These are phyloP conservation scores for Pelargonium nanum DNA, from an alignment of 345 rosid genomes.

Conservation along the genomic window DNA sequence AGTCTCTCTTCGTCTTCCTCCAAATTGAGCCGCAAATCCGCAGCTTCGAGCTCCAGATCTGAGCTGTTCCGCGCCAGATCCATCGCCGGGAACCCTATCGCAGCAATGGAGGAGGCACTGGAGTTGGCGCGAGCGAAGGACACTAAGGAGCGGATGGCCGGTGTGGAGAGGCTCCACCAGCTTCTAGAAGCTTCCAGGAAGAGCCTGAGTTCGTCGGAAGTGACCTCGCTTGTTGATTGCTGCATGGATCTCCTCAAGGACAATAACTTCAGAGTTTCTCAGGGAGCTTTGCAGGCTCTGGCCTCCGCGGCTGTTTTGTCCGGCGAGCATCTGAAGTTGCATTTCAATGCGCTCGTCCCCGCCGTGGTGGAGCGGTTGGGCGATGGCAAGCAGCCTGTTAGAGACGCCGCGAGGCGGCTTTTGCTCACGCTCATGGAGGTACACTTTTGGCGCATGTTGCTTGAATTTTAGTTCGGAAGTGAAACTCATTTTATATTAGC, in stretches of 20 bases:
- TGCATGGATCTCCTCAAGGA: conserved; percentile 97
- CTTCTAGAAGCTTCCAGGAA: conserved; percentile 77
- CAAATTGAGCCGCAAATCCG: conserved; percentile 13
- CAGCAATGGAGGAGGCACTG: conserved; percentile 82
- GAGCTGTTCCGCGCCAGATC: conserved; percentile 32
- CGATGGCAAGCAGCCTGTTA: conserved; percentile 83
- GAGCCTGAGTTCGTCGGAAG: conserved; percentile 64
- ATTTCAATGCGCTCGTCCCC: conserved; percentile 85
- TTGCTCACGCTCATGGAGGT: conserved; percentile 99
- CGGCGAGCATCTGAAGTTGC: conserved; percentile 87
- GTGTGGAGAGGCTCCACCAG: conserved; percentile 83
- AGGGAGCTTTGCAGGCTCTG: conserved; percentile 88
- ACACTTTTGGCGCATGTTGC: not conserved
- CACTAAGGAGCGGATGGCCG: conserved; percentile 99
- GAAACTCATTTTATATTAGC: not conserved
- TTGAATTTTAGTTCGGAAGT: not conserved
- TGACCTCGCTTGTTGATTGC: conserved; percentile 74
- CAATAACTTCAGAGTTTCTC: conserved; percentile 83
- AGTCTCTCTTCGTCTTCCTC: conserved; percentile 2
- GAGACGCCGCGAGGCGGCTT: conserved; percentile 91
- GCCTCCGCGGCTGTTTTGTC: conserved; percentile 97
- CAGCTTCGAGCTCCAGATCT: conserved; percentile 33
- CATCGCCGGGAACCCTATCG: conserved; percentile 10
- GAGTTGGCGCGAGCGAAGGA: conserved; percentile 98
- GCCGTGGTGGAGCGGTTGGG: conserved; percentile 91